phyloP scores from a whole-genome alignment of 2,329 filamentous ascomycete species.

The Massarina eburnea region DNA sequence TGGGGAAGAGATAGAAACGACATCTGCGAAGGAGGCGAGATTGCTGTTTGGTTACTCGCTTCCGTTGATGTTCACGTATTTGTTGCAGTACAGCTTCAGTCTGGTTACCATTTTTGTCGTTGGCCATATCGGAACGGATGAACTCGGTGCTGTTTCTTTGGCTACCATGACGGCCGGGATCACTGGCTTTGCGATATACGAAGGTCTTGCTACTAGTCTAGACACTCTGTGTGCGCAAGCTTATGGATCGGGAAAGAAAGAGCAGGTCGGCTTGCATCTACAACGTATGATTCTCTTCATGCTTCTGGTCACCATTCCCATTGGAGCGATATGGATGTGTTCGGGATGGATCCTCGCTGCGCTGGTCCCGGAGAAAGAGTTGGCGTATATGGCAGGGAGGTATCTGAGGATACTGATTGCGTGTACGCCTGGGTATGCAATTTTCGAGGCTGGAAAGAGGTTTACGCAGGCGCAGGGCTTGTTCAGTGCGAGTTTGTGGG shows the following conservation, averaged over 20 bases:
- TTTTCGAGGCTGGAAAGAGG: conserved; percentile 57
- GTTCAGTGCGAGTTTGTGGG: conserved; percentile 53
- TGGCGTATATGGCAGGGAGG: conserved; percentile 53
- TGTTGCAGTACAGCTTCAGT: conserved; percentile 57
- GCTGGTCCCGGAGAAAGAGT: conserved; percentile 51
- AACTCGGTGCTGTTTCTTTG: conserved; percentile 55
- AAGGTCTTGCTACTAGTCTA: conserved; percentile 55
- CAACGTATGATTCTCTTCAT: conserved; percentile 57
- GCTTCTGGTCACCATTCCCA: conserved; percentile 50
- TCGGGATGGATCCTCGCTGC: conserved; percentile 51
- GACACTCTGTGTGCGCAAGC: conserved; percentile 57
- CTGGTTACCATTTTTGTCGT: conserved; percentile 56
- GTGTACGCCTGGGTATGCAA: conserved; percentile 56
- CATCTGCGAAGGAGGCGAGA: conserved; percentile 30
- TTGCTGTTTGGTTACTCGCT: conserved; percentile 47
- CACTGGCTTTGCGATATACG: conserved; percentile 53
- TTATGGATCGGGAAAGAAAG: conserved; percentile 52
- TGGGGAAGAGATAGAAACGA: conserved; percentile 25
- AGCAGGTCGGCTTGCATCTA: conserved; percentile 55
- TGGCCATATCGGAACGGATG: conserved; percentile 55
- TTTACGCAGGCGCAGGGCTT: conserved; percentile 59
- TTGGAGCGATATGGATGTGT: conserved; percentile 53
- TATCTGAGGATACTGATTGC: conserved; percentile 54
- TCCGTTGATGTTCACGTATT: conserved; percentile 56
- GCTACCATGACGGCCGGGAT: conserved; percentile 59